Evolutionary conservation across 148 eudicot species (phyloP).

Genomic region (Selenicereus undatus): DNA sequence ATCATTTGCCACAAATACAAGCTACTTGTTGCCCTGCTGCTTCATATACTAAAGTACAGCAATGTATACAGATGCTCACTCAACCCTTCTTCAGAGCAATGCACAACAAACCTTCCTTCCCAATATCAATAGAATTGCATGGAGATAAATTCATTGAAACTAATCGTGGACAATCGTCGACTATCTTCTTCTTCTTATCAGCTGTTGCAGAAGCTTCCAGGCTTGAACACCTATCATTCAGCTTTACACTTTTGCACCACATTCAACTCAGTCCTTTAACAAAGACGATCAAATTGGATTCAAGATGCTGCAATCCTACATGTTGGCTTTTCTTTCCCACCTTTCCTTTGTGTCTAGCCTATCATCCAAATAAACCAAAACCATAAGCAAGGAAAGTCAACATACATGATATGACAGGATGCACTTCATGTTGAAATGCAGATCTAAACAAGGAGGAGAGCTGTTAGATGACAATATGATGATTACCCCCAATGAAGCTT

Average conservation of each 20-base stretch:
- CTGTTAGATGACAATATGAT: too few relatives aligned
- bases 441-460: neutral
- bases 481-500: constrained; percentile 74
- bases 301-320: constrained; percentile 32
- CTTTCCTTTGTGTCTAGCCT: constrained; percentile 79
- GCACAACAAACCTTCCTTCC: neutral
- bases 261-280: neutral
- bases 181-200: neutral
- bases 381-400: neutral
- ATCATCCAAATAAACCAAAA: constrained; percentile 6
- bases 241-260: neutral
- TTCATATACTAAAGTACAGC: neutral
- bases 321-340: constrained; percentile 87
- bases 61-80: neutral
- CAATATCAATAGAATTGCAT: neutral
- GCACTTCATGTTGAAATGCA: neutral
- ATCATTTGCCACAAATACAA: neutral
- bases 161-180: neutral
- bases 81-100: neutral
- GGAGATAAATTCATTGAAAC: neutral
- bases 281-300: neutral
- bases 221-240: neutral
- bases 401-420: neutral
- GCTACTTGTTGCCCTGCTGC: neutral
- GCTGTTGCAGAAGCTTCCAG: neutral